These are phyloP conservation scores for Entomortierella chlamydospora DNA, from an alignment of 192 early-diverging fungal genomes.

Conservation along the genomic window DNA sequence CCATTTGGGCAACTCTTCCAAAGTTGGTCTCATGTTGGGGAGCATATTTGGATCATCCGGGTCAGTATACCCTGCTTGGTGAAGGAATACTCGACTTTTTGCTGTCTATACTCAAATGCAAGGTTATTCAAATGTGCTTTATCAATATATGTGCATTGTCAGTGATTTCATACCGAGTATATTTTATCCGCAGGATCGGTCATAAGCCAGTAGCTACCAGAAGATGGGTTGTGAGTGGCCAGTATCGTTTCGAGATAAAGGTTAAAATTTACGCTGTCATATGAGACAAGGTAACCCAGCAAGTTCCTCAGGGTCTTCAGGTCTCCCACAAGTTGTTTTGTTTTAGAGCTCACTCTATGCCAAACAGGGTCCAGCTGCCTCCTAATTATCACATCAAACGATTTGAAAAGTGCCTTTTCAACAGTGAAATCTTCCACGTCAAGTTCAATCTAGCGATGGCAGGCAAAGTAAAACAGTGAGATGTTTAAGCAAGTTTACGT, in stretches of 20 bases:
- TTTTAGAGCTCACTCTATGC: slow-evolving; percentile 81
- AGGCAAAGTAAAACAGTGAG: not conserved
- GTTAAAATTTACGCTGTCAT: slow-evolving; percentile 92
- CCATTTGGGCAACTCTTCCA: slow-evolving; percentile 98
- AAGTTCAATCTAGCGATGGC: slow-evolving; percentile 57
- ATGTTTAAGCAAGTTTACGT: no score
- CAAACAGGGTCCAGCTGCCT: slow-evolving; percentile 87
- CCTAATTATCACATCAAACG: slow-evolving; percentile 85
- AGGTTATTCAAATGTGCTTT: slow-evolving; percentile 8
- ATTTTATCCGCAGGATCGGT: slow-evolving; percentile 88
- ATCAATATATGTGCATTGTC: not conserved
- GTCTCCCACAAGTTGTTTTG: slow-evolving; percentile 82
- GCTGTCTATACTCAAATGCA: slow-evolving; percentile 44
- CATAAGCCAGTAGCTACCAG: slow-evolving; percentile 82
- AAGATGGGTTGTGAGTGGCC: slow-evolving; percentile 62
- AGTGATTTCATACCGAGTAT: slow-evolving; percentile 61
- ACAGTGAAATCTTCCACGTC: slow-evolving; percentile 86
- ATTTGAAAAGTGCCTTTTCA: slow-evolving; percentile 86
- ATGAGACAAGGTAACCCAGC: slow-evolving; percentile 81
- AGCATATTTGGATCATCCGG: slow-evolving; percentile 70
- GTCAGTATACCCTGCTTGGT: slow-evolving; percentile 19
- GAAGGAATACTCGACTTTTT: slow-evolving; percentile 58
- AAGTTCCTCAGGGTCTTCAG: slow-evolving; percentile 78
- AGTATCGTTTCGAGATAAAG: slow-evolving; percentile 88
- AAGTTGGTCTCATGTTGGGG: slow-evolving; percentile 70